These are phyloP conservation scores for Terfezia boudieri DNA, from an alignment of 495 filamentous ascomycete species.

Conservation along the genomic window DNA sequence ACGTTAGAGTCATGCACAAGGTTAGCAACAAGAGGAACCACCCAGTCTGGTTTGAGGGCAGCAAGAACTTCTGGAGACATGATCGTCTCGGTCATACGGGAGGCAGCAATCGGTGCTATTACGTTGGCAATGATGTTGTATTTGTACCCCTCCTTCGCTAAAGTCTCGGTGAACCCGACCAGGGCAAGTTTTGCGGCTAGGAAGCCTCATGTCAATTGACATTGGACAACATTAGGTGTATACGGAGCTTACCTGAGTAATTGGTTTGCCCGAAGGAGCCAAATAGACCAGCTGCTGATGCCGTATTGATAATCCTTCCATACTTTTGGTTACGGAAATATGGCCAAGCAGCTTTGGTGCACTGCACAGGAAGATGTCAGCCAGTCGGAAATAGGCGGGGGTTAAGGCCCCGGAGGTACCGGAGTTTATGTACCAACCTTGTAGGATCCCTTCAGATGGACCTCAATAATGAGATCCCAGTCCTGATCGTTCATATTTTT, in stretches of 20 bases:
- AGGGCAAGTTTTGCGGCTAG: constrained; percentile 78
- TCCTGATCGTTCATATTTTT: constrained; percentile 97
- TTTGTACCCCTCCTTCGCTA: constrained; percentile 92
- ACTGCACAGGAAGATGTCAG: constrained; percentile 25
- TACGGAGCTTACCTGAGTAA: constrained; percentile 46
- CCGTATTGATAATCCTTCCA: constrained; percentile 85
- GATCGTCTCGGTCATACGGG: constrained; percentile 83
- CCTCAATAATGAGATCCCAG: constrained; percentile 85
- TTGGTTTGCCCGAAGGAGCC: constrained; percentile 92
- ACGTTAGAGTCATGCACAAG: constrained; percentile 77
- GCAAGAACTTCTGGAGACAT: constrained; percentile 90
- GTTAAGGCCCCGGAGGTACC: background rate
- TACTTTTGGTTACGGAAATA: constrained; percentile 98
- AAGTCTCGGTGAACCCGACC: constrained; percentile 82
- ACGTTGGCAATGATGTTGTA: constrained; percentile 96
- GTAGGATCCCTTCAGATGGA: constrained; percentile 88
- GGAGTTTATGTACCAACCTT: constrained; percentile 31
- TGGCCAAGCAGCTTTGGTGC: constrained; percentile 87
- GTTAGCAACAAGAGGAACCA: constrained; percentile 80
- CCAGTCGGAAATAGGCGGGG: background rate
- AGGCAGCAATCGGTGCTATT: constrained; percentile 90
- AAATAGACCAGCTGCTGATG: constrained; percentile 86
- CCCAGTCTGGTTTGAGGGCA: constrained; percentile 81
- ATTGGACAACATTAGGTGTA: background rate
- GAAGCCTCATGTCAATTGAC: background rate